Evolutionary conservation across 345 rosid species (phyloP).

Genomic region (Salix dunnii): DNA sequence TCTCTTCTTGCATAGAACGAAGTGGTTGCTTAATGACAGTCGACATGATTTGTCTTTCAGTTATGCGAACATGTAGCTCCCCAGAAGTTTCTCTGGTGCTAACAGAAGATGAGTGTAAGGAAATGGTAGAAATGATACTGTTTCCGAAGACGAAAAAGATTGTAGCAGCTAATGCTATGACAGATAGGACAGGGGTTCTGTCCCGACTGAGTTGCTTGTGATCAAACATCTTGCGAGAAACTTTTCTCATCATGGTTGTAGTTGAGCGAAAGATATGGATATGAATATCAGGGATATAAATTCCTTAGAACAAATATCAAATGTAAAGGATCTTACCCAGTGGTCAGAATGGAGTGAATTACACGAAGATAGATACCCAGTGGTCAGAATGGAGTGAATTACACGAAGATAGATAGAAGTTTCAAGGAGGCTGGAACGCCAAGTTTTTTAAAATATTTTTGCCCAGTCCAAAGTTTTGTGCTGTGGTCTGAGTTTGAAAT

Average conservation of each 20-base stretch:
- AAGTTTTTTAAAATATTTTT: too few relatives aligned
- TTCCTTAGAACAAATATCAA: not conserved
- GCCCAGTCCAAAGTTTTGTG: not conserved
- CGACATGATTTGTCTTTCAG: constrained; percentile 10
- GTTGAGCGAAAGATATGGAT: not conserved
- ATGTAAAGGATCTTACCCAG: not conserved
- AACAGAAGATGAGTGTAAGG: constrained; percentile 14
- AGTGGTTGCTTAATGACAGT: constrained; percentile 22
- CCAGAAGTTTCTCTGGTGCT: constrained; percentile 10
- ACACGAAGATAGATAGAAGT: not conserved
- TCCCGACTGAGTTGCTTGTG: constrained; percentile 16
- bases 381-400: not conserved
- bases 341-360: not conserved
- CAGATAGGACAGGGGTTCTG: constrained; percentile 25
- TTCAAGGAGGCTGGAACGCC: not conserved
- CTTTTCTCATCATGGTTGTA: constrained; percentile 14
- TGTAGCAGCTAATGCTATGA: constrained; percentile 28
- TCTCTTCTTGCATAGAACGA: constrained; percentile 28
- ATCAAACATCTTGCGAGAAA: constrained; percentile 14
- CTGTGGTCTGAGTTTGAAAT: not conserved
- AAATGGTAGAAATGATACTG: constrained; percentile 23
- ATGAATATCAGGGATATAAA: not conserved
- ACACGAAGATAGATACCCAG: not conserved
- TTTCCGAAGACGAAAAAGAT: constrained; percentile 40
- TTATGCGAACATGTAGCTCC: constrained; percentile 10